These are phyloP conservation scores for Saussurea involucrata DNA, from an alignment of 129 eudicot species.

Conservation along the genomic window DNA sequence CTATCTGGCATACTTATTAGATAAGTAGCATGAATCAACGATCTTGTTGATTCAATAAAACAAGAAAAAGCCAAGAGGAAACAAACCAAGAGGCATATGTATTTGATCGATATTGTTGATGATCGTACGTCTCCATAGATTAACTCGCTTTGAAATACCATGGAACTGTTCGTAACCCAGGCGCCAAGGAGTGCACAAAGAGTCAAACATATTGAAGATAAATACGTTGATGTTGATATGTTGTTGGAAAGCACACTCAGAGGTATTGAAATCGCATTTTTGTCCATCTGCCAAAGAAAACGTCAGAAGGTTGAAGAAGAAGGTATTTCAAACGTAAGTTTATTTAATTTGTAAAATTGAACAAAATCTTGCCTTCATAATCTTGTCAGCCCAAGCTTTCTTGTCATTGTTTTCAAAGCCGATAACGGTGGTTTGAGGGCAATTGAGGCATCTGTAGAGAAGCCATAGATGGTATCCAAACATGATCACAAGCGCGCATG, in stretches of 20 bases:
- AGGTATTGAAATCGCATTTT: conserved; percentile 24
- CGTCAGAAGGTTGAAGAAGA: not conserved
- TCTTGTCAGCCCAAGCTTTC: conserved; percentile 57
- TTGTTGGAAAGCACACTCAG: conserved; percentile 47
- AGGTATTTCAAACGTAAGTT: not conserved
- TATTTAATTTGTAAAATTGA: not conserved
- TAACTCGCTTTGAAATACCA: conserved; percentile 37
- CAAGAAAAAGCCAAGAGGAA: conserved; percentile 65
- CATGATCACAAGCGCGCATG: conserved; percentile 48
- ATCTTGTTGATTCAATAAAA: conserved; percentile 58
- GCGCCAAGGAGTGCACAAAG: conserved; percentile 64
- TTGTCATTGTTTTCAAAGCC: conserved; percentile 75
- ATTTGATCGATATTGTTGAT: conserved; percentile 47
- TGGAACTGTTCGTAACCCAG: conserved; percentile 43
- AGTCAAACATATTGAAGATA: conserved; percentile 53
- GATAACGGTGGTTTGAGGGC: conserved; percentile 58
- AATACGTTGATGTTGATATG: conserved; percentile 49
- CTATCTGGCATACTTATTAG: conserved; percentile 49
- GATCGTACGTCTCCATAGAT: conserved; percentile 52
- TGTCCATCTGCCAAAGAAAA: conserved; percentile 29
- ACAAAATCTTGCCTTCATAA: conserved; percentile 46
- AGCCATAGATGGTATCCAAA: conserved; percentile 58
- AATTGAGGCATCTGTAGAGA: conserved; percentile 56
- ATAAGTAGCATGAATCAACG: conserved; percentile 55
- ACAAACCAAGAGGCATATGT: conserved; percentile 48